phyloP scores from a whole-genome alignment of 2,329 filamentous ascomycete species.

The Ceratocystiopsis minuta region DNA sequence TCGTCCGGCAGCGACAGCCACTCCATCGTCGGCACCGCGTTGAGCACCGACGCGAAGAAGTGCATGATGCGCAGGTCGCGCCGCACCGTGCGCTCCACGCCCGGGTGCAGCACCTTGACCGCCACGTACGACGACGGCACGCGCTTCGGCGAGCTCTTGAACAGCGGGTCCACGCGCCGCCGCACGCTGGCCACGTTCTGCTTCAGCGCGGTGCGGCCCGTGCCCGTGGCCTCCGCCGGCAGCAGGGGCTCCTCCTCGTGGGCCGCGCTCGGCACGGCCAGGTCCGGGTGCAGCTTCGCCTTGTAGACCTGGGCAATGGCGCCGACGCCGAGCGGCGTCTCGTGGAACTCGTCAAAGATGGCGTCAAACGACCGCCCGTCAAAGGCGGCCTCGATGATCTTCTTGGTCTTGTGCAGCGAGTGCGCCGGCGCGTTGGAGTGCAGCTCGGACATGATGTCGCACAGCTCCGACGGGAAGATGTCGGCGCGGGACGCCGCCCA shows the following conservation, averaged over 20 bases:
- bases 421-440: slow-evolving; percentile 92
- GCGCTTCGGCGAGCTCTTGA: slow-evolving; percentile 71
- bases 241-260: slow-evolving; percentile 21
- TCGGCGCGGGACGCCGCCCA: slow-evolving; percentile 94
- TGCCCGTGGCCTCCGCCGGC: neutral
- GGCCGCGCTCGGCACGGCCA: slow-evolving; percentile 46
- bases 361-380: slow-evolving; percentile 63
- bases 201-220: neutral
- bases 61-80: slow-evolving; percentile 86
- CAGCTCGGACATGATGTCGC: slow-evolving; percentile 78
- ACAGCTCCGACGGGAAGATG: slow-evolving; percentile 89
- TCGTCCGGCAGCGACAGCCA: slow-evolving; percentile 95
- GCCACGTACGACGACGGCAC: slow-evolving; percentile 88
- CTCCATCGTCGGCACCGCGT: slow-evolving; percentile 81
- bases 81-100: slow-evolving; percentile 76
- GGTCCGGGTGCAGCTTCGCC: slow-evolving; percentile 67
- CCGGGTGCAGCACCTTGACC: slow-evolving; percentile 86
- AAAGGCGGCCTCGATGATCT: slow-evolving; percentile 67
- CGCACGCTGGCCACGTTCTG: slow-evolving; percentile 43
- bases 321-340: slow-evolving; percentile 75
- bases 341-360: slow-evolving; percentile 92
- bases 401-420: slow-evolving; percentile 60
- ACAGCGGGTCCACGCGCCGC: slow-evolving; percentile 66
- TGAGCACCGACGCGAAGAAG: slow-evolving; percentile 72
- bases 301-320: slow-evolving; percentile 97